Base-by-base conservation (phyloP, 441 rosid genomes). In the Gossypium davidsonii region DNA sequence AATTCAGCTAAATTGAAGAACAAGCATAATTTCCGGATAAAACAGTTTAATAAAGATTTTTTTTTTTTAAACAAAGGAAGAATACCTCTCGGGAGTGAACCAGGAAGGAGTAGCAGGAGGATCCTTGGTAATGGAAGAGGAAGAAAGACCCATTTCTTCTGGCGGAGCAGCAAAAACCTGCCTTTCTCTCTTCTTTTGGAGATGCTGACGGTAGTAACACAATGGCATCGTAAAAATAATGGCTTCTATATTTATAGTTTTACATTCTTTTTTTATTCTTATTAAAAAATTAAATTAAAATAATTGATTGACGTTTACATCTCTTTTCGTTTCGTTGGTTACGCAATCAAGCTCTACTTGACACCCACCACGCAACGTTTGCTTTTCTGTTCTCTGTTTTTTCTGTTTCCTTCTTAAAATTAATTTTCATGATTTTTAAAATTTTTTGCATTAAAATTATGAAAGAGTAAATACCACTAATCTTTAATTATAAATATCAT, bases 51-150 rank as follows among this genome's bases (percentile, higher is more conserved):
- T 55, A 3, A 53, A 53, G 9, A 7, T 9, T 23, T 21, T 55
- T 20, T 55, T 20, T 55, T 9, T 18, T 55, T 8, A 31, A 31
- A 8, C 18, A 39, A 39, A 37, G 20, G 18, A 7, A 42, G 3
- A 42, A 2, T 80, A 86, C 89, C 82, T 76, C 76, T 83, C 79
- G 20, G 90, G 92, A 73, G 86, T 82, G 72, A 85, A 76, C 88
- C 88, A 85, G 39, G 88, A 81, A 1, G 85, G 89, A 58, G 18
- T 5, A 0, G 78, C 58, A 6, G 62, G 46, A 34, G 76, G 34
- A 67, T 49, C 77, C 3, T 61, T 31, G 1, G 57, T 34, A 34
- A 1, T 20, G 6, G 64, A 3, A 1, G 71, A 49, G n/a, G 71
- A 67, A 48, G 3, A 34, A 34, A 34, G 42, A 67, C 23, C 71